phyloP scores from a whole-genome alignment of 2,329 filamentous ascomycete genomes.

The Aspergillus hiratsukae region DNA sequence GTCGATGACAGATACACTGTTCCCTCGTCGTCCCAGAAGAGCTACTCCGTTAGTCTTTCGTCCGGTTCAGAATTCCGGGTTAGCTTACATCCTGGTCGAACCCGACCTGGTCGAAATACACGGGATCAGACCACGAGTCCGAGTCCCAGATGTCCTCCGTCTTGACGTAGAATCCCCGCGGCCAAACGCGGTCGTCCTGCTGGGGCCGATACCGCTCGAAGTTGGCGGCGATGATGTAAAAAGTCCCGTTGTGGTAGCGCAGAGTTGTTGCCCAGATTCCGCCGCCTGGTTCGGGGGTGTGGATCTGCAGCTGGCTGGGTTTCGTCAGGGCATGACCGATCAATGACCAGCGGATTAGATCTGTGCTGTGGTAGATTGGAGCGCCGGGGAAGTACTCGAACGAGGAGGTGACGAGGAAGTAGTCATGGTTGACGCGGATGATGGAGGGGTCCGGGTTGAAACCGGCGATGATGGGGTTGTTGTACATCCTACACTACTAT shows the following conservation, averaged over 20 bases:
- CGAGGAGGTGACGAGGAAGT: slow-evolving; percentile 58
- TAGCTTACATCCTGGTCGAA: slow-evolving; percentile 50
- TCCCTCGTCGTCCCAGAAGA: slow-evolving; percentile 50
- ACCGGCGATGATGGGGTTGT: slow-evolving; percentile 53
- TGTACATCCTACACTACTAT: slow-evolving; percentile 11
- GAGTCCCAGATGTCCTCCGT: slow-evolving; percentile 52
- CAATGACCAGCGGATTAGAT: slow-evolving; percentile 40
- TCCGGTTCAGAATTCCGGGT: neutral
- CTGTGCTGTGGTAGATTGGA: slow-evolving; percentile 56
- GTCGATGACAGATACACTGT: slow-evolving; percentile 48
- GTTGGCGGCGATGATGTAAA: slow-evolving; percentile 46
- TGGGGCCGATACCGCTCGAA: slow-evolving; percentile 41
- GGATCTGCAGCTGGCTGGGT: slow-evolving; percentile 31
- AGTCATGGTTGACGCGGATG: slow-evolving; percentile 47
- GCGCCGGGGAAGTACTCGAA: slow-evolving; percentile 61
- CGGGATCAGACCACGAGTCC: slow-evolving; percentile 49
- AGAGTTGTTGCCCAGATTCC: slow-evolving; percentile 49
- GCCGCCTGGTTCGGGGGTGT: slow-evolving; percentile 29
- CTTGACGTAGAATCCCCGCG: slow-evolving; percentile 52
- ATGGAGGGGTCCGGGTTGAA: slow-evolving; percentile 62
- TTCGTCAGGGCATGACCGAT: slow-evolving; percentile 33
- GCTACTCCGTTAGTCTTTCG: slow-evolving; percentile 25
- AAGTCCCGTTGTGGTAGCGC: slow-evolving; percentile 41
- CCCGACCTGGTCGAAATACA: slow-evolving; percentile 52
- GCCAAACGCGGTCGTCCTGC: slow-evolving; percentile 46